These are phyloP conservation scores for Polytrichum commune DNA, from an alignment of 225 moss, liverwort and hornwort genomes.

Conservation along the genomic window DNA sequence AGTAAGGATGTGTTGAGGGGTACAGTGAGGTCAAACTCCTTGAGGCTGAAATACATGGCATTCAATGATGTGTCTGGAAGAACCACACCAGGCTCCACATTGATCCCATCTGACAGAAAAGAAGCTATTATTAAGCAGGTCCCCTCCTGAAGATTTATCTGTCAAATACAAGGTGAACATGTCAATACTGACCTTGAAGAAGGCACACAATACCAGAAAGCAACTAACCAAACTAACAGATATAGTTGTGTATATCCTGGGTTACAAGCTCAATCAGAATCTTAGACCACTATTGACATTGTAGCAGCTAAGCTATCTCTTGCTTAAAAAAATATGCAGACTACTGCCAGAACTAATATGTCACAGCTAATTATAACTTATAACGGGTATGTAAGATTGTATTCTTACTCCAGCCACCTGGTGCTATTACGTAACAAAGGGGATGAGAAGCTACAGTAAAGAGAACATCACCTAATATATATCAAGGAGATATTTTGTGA, in stretches of 20 bases:
- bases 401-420: too few species aligned
- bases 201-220: too few species aligned
- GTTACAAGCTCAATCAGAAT: too few species aligned
- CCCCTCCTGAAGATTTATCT: slow-evolving; percentile 95
- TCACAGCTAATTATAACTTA: too few species aligned
- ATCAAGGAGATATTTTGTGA: too few species aligned
- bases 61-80: slow-evolving; percentile 85
- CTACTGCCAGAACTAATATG: background rate
- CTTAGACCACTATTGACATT: too few species aligned
- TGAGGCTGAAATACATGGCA: slow-evolving; percentile 87
- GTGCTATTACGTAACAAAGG: too few species aligned
- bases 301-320: background rate
- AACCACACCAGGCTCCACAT: slow-evolving; percentile 86
- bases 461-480: too few species aligned
- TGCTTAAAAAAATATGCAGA: background rate
- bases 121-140: slow-evolving; percentile 94
- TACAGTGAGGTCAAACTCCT: slow-evolving; percentile 90
- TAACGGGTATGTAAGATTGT: too few species aligned
- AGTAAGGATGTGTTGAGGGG: slow-evolving; percentile 47
- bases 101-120: slow-evolving; percentile 90
- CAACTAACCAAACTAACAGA: too few species aligned
- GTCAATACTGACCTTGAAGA: background rate
- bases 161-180: slow-evolving; percentile 23
- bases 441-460: too few species aligned
- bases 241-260: too few species aligned